phyloP scores from a whole-genome alignment of 2,329 filamentous ascomycete species.

The Microcyclosporella mali region DNA sequence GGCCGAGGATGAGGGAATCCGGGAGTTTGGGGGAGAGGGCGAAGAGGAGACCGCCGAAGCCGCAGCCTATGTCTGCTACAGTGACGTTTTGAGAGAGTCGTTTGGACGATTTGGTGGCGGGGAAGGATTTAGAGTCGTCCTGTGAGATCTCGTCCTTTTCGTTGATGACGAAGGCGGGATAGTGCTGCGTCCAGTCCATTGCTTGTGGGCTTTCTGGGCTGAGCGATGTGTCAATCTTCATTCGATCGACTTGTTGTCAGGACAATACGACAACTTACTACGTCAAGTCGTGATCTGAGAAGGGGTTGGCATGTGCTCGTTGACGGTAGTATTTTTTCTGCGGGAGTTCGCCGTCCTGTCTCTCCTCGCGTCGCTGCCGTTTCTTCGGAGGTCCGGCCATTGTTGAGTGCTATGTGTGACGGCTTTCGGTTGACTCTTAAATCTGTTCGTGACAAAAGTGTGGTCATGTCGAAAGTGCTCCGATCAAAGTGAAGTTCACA shows the following conservation, averaged over 20 bases:
- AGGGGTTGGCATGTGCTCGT: constrained; percentile 93
- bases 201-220: constrained; percentile 71
- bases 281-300: constrained; percentile 82
- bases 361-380: constrained; percentile 43
- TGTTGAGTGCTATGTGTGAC: not conserved
- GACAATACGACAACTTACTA: too few relatives aligned
- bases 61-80: constrained; percentile 93
- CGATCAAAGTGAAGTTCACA: too few relatives aligned
- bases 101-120: constrained; percentile 8
- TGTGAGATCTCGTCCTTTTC: constrained; percentile 6
- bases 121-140: constrained; percentile 9
- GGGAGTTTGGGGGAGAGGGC: constrained; percentile 77
- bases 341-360: constrained; percentile 57
- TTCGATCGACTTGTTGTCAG: too few relatives aligned
- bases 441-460: too few relatives aligned
- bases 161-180: constrained; percentile 58
- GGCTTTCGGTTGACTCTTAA: too few relatives aligned
- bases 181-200: constrained; percentile 90
- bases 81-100: constrained; percentile 66
- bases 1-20: constrained; percentile 73
- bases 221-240: constrained; percentile 24
- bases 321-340: constrained; percentile 96
- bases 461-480: too few relatives aligned
- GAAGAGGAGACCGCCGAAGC: constrained; percentile 85
- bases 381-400: constrained; percentile 36